Evolutionary conservation across 1,284 basidiomycete species (phyloP), one percentile per base, ranked within the genome.

Genomic region (Puccinia coronata): DNA sequence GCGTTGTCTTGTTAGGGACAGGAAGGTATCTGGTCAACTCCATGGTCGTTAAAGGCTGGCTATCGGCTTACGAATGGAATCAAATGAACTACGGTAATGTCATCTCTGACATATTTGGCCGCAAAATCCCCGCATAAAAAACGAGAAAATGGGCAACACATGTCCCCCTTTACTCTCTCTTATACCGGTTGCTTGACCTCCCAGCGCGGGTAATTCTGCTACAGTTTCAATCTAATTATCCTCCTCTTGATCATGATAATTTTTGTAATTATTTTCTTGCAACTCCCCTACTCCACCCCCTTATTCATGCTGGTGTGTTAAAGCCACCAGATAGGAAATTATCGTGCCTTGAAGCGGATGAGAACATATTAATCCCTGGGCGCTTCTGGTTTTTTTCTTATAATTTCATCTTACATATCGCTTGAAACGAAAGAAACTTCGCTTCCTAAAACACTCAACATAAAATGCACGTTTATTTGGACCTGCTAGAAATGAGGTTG

Each of bases 1-100:
- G 47, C 53, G 31, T 69, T 28, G 49, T 79, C n/a, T 71, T 79
- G 53, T 55, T 79, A 25, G 77, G 77, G 18, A 57, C 77, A 2
- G 77, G 77, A 28, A 28, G 77, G 36, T 79, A 70, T 25, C 49
- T 79, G 6, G 65, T 55, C 20, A 79, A 79, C 49, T 51, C 77
- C 6, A 67, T 79, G 49, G 67, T 79, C 28, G 34, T 79, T 11
- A 79, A 79, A 79, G 77, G 77, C 25, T 76, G 55, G 74, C 43
- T 76, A 51, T 61, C 74, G 31, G 74, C 74, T 12, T 63, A 76
- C 31, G 74, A 76, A 65, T 76, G 74, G 74, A 65, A 76, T 49
- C 74, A 63, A 65, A 76, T 76, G 59, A 76, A 76, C 31, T 76
- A 59, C 28, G 71, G 25, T 12, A 73, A 73, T 47, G 71, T 73